Base-by-base conservation (phyloP, 2,329 filamentous ascomycete genomes). In the Aaosphaeria arxii region DNA sequence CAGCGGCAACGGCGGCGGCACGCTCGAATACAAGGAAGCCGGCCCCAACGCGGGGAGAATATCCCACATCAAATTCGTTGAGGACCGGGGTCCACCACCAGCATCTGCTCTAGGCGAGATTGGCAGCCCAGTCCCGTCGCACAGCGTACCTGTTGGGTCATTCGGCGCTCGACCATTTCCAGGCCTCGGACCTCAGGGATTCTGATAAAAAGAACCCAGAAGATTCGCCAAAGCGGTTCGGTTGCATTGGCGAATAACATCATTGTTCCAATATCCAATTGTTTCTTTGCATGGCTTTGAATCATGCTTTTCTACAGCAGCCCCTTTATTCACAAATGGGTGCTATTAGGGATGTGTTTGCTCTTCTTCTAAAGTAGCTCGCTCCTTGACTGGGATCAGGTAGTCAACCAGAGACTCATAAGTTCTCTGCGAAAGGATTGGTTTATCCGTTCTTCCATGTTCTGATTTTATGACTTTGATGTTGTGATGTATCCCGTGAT, bases 1-100 rank as follows among this genome's bases (percentile, higher is more conserved):
- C 60, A 67, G 76, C 2, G 83, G 86, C 50, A 66, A 97, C 61
- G 94, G 94, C 41, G 92, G 92, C 40, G 94, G 94, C n/a, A 86
- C 81, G 29, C 95, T 99, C 63, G 84, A 88, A 32, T 78, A 88
- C 53, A 81, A 79, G 51, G 77, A 79, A 36, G 80, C 83, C 43
- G 74, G 70, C 4, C 55, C 50, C 32, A 46, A 40, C 13, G 52
- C 52, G n/a, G 63, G 63, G 6, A 58, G 57, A 11, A 63, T 72
- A 36, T 65, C 70, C 4, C 57, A 62, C 42, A 73, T 78, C 55
- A 76, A 72, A 53, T 77, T 73, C 55, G 70, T 73, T 43, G 67
- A 70, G 30, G 48, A 52, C 35, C 55, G 58, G 36, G 58, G 51
- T n/a, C 56, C 57, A 30, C 52, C 62, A n/a, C 62, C 61, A 2